Evolutionary conservation across 1,284 basidiomycete genomes (phyloP), one percentile per base, ranked within the genome.

Genomic region (Malassezia sympodialis): DNA sequence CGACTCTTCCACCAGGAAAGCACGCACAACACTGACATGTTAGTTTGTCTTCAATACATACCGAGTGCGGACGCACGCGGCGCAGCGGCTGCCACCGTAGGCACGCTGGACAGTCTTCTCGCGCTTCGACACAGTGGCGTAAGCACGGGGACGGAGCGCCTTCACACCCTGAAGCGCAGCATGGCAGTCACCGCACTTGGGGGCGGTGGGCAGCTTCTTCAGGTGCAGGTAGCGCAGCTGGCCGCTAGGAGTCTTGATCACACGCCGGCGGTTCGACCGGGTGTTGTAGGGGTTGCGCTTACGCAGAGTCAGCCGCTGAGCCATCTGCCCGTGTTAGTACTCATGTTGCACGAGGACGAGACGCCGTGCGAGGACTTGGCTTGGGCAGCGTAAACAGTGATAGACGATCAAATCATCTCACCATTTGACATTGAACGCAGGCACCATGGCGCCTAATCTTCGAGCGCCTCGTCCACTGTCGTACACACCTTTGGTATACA

Each of bases 281-380:
- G 94, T 98, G 85, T 96, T 96, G 84, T 99, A 99, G 21, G 91
- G 86, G 73, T 87, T 87, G 77, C 93, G 88, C 80, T 93, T 98
- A 81, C 94, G 88, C 80, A 99, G 88, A 72, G 91, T 96, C 75
- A 99, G 91, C 77, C 93, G 90, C 84, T 96, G 89, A 79, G 89
- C 90, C 91, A 96, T 94, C 63, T 71, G 27, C 15, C 7, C 31
- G 24, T 23, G 46, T 49, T 49, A 49, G 46, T 39, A 37, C 21
- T 19, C 19, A 12, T 14, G 11, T 39, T 49, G 34, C n/a, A 28
- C 23, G 4, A 43, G 1, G 41, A 14, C 37, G 37, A 39, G 37
- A 21, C 37, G 37, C 37, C n/a, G 32, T 11, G 15, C n/a, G 14
- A 34, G n/a, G 32, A 30, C 40, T 31, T 31, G 34, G 40, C 11